Evolutionary conservation across 2,329 filamentous ascomycete species (phyloP).

Genomic region (Chalaropsis thielavioides): DNA sequence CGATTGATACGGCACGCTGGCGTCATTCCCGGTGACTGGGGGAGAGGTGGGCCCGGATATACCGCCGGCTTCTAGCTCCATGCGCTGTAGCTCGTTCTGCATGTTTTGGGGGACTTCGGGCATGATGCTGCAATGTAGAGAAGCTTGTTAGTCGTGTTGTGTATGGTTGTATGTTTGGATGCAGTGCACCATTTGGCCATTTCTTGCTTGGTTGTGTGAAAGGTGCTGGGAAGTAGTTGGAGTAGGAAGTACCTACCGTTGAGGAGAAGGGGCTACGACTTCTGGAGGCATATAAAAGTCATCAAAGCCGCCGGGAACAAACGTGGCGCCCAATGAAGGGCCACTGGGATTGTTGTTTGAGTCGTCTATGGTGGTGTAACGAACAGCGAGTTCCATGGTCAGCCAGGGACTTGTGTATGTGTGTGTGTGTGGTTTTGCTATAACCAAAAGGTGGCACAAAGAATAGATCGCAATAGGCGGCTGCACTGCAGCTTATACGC

Average conservation of each 20-base stretch:
- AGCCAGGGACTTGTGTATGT: not conserved
- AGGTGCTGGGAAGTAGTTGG: not conserved
- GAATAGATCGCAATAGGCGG: not conserved
- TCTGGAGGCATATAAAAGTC: constrained; percentile 46
- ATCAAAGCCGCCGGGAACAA: constrained; percentile 43
- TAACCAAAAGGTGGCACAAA: not conserved
- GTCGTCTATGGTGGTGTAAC: constrained; percentile 12
- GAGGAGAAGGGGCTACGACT: constrained; percentile 42
- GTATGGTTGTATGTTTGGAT: not conserved
- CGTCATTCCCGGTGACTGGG: constrained; percentile 22
- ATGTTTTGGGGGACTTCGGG: constrained; percentile 94
- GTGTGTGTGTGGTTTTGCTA: not conserved
- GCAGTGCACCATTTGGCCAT: not conserved
- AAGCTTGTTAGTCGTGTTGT: constrained; percentile 10
- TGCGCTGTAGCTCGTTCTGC: constrained; percentile 80
- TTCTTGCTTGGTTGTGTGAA: not conserved
- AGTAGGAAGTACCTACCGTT: constrained; percentile 33
- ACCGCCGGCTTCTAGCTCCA: constrained; percentile 61
- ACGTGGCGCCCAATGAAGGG: constrained; percentile 36
- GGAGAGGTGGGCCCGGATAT: constrained; percentile 28
- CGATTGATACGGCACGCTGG: constrained; percentile 26
- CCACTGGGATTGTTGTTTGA: constrained; percentile 13
- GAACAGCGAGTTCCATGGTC: constrained; percentile 4
- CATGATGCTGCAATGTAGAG: constrained; percentile 52
- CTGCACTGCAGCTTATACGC: not conserved